Conservation (phyloP, 2,329 filamentous ascomycete species). For the Penicillium verrucosum region DNA sequence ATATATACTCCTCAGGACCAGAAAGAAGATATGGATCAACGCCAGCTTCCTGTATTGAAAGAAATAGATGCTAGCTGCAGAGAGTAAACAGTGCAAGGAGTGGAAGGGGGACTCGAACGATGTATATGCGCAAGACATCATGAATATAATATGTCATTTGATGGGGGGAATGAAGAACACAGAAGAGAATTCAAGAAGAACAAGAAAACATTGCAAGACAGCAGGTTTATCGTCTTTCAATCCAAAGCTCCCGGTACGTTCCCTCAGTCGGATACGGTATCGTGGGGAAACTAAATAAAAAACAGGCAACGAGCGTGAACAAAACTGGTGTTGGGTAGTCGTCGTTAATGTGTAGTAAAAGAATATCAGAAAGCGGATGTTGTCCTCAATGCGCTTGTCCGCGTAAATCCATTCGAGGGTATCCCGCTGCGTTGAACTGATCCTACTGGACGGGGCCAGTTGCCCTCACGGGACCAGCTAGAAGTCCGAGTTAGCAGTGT, state of each 20-base stretch:
- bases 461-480: conserved; percentile 38
- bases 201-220: neutral
- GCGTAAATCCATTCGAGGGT: conserved; percentile 36
- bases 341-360: neutral
- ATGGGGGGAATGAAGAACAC: neutral
- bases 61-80: conserved; percentile 11
- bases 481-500: conserved; percentile 4
- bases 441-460: conserved; percentile 25
- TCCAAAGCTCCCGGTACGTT: conserved; percentile 13
- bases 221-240: conserved; percentile 11
- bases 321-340: neutral
- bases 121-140: conserved; percentile 7
- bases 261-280: neutral
- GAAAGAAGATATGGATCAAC: conserved; percentile 15
- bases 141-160: neutral
- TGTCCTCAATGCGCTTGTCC: conserved; percentile 43
- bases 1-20: conserved; percentile 1
- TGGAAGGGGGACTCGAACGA: neutral
- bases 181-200: neutral
- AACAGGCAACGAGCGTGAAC: conserved; percentile 1
- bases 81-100: neutral
- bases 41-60: conserved; percentile 26
- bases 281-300: neutral
- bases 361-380: conserved; percentile 33
- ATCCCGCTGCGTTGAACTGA: conserved; percentile 29